Base-by-base conservation (phyloP, 2,329 filamentous ascomycete species). In the Venturia pyrina region DNA sequence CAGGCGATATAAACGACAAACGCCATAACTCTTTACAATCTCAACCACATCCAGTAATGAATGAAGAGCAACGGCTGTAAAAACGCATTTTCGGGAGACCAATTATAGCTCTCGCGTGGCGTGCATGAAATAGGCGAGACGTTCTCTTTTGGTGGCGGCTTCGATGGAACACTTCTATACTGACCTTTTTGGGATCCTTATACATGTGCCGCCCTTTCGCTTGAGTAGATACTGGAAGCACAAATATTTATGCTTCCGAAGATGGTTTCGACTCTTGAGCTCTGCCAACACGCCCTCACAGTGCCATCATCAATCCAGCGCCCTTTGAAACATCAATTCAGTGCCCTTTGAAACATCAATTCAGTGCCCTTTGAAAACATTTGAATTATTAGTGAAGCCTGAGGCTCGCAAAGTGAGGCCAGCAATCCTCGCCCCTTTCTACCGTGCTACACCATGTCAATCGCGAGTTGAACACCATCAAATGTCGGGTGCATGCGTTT, bases 81-180 rank as follows among this genome's bases (percentile, higher is more conserved):
- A 10, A 13, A 11, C 2, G 53, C 53, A 21, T 59, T 59, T 59
- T 59, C 53, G 53, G 40, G 53, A 17, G 24, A 13, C 15, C 32
- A 59, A n/a, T 37, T 37, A 59, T 59, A 59, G 53, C 28, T 37
- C 19, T 37, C 19, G 28, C 6, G 53, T 59, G 53, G 53, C 53
- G 28, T 59, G 32, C 32, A 37, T 37, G 28, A 59, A n/a, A n/a
- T 37, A 37, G 53, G 53, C 53, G 32, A 59, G 32, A 53, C 28
- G 28, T 24, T 13, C 13, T 53, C 37, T 40, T 6, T 37, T 37
- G 5, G 8, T n/a, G 28, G 24, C 15, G 53, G 53, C 28, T 59
- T 37, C 53, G 28, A 59, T 59, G 53, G 48, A 59, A 40, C 32
- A 17, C 53, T 59, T 59, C 53, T 37, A n/a, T 59, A 59, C 32